phyloP scores from a whole-genome alignment of 148 eudicot species.

The Vaccinium myrtillus region DNA sequence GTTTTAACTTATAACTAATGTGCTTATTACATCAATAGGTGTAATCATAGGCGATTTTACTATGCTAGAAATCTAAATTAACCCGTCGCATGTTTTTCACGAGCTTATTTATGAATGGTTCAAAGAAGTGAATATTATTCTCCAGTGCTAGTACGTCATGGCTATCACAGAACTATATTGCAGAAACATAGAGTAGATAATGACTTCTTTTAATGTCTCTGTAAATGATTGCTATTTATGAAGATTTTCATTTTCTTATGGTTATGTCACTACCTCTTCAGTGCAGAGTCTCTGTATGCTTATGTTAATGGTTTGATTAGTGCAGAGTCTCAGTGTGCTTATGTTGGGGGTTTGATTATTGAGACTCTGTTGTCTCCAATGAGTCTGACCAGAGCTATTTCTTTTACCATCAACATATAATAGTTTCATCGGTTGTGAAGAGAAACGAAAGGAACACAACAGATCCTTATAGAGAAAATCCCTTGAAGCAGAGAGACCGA shows the following conservation, averaged over 20 bases:
- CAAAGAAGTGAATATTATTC: background rate
- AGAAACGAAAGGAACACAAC: background rate
- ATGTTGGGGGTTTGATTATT: background rate
- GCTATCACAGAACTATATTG: background rate
- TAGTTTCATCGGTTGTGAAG: background rate
- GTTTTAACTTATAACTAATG: slow-evolving; percentile 3
- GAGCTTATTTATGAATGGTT: background rate
- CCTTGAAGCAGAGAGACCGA: background rate
- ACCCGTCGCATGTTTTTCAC: background rate
- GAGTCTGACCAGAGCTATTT: background rate
- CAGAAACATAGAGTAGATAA: background rate
- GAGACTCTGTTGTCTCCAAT: background rate
- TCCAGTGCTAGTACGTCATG: background rate
- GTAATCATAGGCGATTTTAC: background rate
- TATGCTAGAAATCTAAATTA: background rate
- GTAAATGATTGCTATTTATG: background rate
- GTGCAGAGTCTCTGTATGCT: background rate
- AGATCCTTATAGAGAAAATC: background rate
- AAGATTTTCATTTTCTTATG: slow-evolving; percentile 1
- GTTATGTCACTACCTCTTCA: background rate
- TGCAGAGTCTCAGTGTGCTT: background rate
- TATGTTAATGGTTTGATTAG: background rate
- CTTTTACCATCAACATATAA: background rate
- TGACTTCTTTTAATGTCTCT: background rate
- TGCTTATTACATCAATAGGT: background rate